Evolutionary conservation across 2,329 filamentous ascomycete species (phyloP), one percentile per base, ranked within the genome.

Genomic region (Fusarium lateritium): DNA sequence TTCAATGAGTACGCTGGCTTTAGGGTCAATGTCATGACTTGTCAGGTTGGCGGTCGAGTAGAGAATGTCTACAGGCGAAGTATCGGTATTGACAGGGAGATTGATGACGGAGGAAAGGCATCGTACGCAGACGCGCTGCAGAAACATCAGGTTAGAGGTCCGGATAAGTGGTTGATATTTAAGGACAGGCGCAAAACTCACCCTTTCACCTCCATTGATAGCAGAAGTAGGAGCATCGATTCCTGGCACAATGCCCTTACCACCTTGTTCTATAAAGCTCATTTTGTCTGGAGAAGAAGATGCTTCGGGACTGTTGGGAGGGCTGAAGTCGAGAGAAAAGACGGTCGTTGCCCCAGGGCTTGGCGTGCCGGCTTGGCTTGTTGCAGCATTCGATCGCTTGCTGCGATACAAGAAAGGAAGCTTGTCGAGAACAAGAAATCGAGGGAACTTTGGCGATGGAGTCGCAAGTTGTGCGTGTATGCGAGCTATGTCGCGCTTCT

Each of bases 221-320:
- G 93, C 93, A 55, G 93, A 94, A 11, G 91, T 84, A 2, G 94
- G 94, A 22, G 92, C 92, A 82, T 97, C 93, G 43, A 85, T 90
- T 52, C 84, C 83, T 39, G 83, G 82, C 7, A 83, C 81, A 58
- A 83, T 80, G 59, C 83, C 83, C 67, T 76, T 81, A 14, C 82
- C 83, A 26, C 83, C 83, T n/a, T 76, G 76, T 62, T 83, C 79
- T 58, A 85, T 84, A 49, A 79, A 79, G 53, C 73, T 76, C 79
- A 80, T 80, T 51, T 70, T 78, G 57, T 71, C 69, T 22, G 70
- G 67, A 24, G 74, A 72, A 19, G 40, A 49, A 47, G 56, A 62
- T 34, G 73, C 76, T 13, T 80, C 79, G 42, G 78, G 62, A 65
- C 76, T 82, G 52, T 73, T 78, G 10, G 72, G 66, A 19, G 74